Conservation (phyloP, 305 asterid species). For the Withania somnifera region DNA sequence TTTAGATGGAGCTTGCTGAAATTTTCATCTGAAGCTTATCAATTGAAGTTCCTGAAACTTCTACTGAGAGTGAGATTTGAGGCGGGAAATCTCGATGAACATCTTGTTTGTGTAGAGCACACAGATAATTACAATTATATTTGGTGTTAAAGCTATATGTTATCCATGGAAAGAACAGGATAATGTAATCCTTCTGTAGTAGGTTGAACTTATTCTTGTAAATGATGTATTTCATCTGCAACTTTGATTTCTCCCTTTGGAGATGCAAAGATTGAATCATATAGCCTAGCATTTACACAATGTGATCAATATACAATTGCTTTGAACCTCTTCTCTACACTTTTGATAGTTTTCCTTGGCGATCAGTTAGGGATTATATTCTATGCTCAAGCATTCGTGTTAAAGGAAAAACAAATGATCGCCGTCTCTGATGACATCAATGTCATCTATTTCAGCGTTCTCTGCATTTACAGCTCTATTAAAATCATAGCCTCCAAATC, state of each 20-base stretch:
- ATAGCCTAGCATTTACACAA: conserved; percentile 3
- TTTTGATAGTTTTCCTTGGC: not conserved
- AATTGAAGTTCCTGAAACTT: not conserved
- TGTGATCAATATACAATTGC: conserved; percentile 2
- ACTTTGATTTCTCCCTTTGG: not conserved
- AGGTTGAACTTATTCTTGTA: not conserved
- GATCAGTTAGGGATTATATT: not conserved
- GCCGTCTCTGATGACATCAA: conserved; percentile 7
- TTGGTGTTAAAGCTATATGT: not conserved
- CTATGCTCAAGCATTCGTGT: not conserved
- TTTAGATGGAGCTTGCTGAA: not conserved
- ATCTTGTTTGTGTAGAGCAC: not conserved
- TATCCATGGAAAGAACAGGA: not conserved
- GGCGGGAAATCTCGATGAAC: not conserved
- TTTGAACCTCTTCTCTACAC: not conserved
- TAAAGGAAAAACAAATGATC: conserved; percentile 1
- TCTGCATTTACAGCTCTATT: not conserved
- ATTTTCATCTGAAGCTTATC: not conserved
- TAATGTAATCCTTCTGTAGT: not conserved
- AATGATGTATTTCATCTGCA: not conserved
- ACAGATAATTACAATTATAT: not conserved
- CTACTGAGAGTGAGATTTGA: not conserved
- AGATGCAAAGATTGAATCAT: not conserved
- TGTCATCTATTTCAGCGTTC: conserved; percentile 5
- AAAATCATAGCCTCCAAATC: not conserved